Conservation (phyloP, 2,329 filamentous ascomycete genomes). For the Ascochyta fabae region DNA sequence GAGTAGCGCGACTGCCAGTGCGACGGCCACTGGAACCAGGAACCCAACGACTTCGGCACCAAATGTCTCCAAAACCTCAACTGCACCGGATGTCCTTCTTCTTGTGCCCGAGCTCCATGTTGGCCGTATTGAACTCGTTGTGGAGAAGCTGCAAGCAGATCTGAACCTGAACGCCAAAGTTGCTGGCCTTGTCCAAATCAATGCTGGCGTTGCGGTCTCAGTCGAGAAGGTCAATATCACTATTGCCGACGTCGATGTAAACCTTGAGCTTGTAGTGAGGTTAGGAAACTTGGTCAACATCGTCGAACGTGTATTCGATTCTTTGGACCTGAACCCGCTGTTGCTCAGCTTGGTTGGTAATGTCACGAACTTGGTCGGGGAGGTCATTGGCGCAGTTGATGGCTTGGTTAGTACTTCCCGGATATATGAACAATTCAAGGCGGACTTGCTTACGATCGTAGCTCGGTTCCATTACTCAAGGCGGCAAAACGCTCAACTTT, state of each 20-base stretch:
- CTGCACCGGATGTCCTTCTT: slow-evolving; percentile 63
- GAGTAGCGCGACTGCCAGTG: slow-evolving; percentile 23
- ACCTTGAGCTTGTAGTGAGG: slow-evolving; percentile 66
- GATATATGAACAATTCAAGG: background rate
- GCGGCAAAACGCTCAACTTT: slow-evolving; percentile 62
- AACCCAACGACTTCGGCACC: slow-evolving; percentile 33
- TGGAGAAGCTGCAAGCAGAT: slow-evolving; percentile 65
- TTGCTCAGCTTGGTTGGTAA: slow-evolving; percentile 63
- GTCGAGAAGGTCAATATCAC: slow-evolving; percentile 65
- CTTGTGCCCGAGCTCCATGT: slow-evolving; percentile 65
- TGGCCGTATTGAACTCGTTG: slow-evolving; percentile 64
- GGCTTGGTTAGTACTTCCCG: slow-evolving; percentile 50
- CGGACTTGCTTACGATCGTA: slow-evolving; percentile 6
- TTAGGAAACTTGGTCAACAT: slow-evolving; percentile 67
- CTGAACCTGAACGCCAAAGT: slow-evolving; percentile 67
- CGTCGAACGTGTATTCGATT: slow-evolving; percentile 65
- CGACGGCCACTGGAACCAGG: slow-evolving; percentile 10
- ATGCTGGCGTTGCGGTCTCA: slow-evolving; percentile 57
- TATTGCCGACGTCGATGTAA: slow-evolving; percentile 64
- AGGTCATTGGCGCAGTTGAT: slow-evolving; percentile 64
- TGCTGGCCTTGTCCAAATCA: slow-evolving; percentile 62
- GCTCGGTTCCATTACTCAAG: slow-evolving; percentile 65
- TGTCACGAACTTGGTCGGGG: slow-evolving; percentile 59
- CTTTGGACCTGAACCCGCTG: slow-evolving; percentile 67
- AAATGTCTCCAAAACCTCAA: slow-evolving; percentile 39